These are phyloP conservation scores for Friedmanniomyces simplex DNA, from an alignment of 495 filamentous ascomycete genomes.

Conservation along the genomic window DNA sequence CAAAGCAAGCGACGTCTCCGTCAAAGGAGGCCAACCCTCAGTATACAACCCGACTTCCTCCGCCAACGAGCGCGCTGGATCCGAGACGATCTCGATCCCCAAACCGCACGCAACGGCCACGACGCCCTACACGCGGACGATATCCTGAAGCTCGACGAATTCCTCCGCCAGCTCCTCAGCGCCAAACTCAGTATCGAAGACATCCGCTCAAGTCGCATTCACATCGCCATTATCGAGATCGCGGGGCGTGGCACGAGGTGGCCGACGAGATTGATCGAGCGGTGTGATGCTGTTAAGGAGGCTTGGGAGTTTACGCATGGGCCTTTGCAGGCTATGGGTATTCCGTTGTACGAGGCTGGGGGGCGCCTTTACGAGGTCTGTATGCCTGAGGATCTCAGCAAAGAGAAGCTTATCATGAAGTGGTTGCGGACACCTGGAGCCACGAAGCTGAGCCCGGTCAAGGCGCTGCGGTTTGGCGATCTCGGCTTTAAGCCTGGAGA, in stretches of 20 bases:
- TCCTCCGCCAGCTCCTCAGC: constrained; percentile 22
- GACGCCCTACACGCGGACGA: constrained; percentile 29
- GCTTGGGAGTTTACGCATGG: constrained; percentile 26
- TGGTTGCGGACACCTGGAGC: constrained; percentile 7
- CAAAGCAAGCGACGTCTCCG: not conserved
- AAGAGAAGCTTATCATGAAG: constrained; percentile 12
- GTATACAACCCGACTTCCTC: constrained; percentile 19
- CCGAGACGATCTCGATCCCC: constrained; percentile 32
- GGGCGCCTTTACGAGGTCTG: constrained; percentile 28
- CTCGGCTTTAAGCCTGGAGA: constrained; percentile 30
- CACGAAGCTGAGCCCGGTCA: constrained; percentile 7
- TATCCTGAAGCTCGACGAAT: constrained; percentile 27
- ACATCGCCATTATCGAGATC: constrained; percentile 27
- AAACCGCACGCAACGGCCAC: constrained; percentile 30
- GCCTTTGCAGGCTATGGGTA: constrained; percentile 19
- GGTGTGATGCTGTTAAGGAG: constrained; percentile 26
- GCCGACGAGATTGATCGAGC: constrained; percentile 27
- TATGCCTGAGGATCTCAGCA: constrained; percentile 20
- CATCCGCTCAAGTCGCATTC: constrained; percentile 29
- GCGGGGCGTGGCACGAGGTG: constrained; percentile 30
- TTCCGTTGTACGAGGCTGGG: constrained; percentile 27
- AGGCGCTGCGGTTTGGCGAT: constrained; percentile 18
- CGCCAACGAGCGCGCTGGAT: constrained; percentile 26
- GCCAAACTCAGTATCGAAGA: constrained; percentile 18
- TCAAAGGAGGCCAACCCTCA: not conserved